Conservation (phyloP, 73 alveolate genomes). For the Tetrahymena thermophila region DNA sequence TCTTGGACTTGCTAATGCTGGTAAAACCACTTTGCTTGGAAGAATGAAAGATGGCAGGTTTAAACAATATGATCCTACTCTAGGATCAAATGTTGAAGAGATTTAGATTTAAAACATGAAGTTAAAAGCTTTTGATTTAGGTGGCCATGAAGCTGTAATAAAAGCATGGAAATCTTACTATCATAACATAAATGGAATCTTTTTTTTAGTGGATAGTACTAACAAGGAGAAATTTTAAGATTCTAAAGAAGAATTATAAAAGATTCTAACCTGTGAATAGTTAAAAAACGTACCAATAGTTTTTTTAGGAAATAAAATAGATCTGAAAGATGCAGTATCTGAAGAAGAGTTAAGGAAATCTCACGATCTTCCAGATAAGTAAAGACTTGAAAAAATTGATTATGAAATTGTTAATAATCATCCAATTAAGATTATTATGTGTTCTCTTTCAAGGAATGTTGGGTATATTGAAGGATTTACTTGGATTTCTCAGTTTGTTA, state of each 20-base stretch:
- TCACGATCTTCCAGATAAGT: conserved; percentile 58
- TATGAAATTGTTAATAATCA: conserved; percentile 64
- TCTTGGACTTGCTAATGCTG: conserved; percentile 92
- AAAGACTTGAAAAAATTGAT: conserved; percentile 5
- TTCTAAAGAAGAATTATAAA: conserved; percentile 77
- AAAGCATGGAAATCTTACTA: conserved; percentile 97
- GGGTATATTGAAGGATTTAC: conserved; percentile 92
- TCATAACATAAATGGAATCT: conserved; percentile 92
- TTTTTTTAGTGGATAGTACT: conserved; percentile 96
- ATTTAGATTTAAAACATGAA: conserved; percentile 91
- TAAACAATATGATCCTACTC: conserved; percentile 95
- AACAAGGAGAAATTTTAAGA: conserved; percentile 88
- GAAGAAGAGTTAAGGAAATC: conserved; percentile 94
- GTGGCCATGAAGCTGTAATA: conserved; percentile 92
- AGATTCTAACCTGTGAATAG: conserved; percentile 63
- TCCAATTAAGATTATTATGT: conserved; percentile 97
- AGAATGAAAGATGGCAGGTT: conserved; percentile 94
- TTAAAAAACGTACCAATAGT: conserved; percentile 81
- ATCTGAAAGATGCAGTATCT: conserved; percentile 88
- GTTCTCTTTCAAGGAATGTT: conserved; percentile 90
- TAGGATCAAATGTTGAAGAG: conserved; percentile 97
- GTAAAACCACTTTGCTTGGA: conserved; percentile 95
- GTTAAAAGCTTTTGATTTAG: conserved; percentile 96
- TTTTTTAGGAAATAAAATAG: conserved; percentile 97
- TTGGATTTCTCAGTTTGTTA: conserved; percentile 86